A percentile compares a stretch with the other conserved stretches of the same genome.
phyloP scores from a whole-genome alignment of 805 yeast genomes.

The Candida corydali region DNA sequence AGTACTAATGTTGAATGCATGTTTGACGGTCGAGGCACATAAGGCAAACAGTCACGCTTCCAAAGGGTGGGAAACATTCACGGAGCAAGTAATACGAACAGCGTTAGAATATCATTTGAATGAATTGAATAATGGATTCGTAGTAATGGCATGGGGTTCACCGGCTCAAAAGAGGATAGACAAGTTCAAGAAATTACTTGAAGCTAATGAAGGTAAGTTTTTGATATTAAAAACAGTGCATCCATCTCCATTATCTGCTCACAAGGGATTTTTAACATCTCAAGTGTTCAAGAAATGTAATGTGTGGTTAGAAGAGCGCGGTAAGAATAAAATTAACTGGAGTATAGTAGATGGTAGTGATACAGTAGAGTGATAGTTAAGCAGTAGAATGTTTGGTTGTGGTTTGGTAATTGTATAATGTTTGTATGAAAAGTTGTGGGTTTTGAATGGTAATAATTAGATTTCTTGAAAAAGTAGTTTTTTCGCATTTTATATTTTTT shows the following conservation, averaged over 20 bases:
- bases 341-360: constrained; percentile 29
- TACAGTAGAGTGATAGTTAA: constrained; percentile 12
- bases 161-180: constrained; percentile 66
- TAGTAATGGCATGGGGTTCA: constrained; percentile 77
- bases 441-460: too few relatives aligned
- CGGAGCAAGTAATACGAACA: constrained; percentile 60
- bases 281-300: constrained; percentile 73
- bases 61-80: constrained; percentile 90
- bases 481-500: too few relatives aligned
- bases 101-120: constrained; percentile 46
- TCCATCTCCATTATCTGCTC: constrained; percentile 93
- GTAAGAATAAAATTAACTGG: constrained; percentile 63
- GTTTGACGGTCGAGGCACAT: constrained; percentile 89
- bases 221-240: constrained; percentile 73
- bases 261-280: constrained; percentile 75
- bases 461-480: too few relatives aligned
- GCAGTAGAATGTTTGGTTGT: background rate
- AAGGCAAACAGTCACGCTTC: constrained; percentile 89
- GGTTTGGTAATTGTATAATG: too few relatives aligned
- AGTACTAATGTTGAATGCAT: constrained; percentile 80
- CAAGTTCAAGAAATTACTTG: constrained; percentile 20
- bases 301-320: constrained; percentile 61
- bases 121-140: constrained; percentile 46
- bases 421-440: too few relatives aligned
- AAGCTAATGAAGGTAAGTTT: constrained; percentile 21